These are phyloP conservation scores for Candida odintsovae DNA, from an alignment of 805 yeast species.

Conservation along the genomic window DNA sequence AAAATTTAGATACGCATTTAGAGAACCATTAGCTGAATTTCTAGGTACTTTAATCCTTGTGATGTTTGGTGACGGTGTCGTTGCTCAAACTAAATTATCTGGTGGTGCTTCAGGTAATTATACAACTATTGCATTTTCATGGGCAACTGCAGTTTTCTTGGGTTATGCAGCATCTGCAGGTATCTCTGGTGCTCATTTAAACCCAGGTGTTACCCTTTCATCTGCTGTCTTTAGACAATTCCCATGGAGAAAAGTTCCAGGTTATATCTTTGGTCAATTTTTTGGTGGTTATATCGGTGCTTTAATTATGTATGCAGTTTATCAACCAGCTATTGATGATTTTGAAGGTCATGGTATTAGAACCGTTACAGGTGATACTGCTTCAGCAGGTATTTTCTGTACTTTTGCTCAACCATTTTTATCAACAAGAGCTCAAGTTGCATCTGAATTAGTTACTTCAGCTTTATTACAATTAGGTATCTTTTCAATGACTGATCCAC, in stretches of 20 bases:
- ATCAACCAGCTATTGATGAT: constrained; percentile 33
- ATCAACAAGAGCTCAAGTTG: constrained; percentile 37
- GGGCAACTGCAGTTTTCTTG: constrained; percentile 50
- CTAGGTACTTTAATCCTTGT: constrained; percentile 43
- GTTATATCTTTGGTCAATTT: constrained; percentile 41
- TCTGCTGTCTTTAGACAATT: constrained; percentile 45
- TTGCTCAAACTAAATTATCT: constrained; percentile 38
- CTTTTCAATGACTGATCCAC: constrained; percentile 47
- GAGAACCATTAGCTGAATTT: constrained; percentile 48
- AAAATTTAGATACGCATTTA: constrained; percentile 24
- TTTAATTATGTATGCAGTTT: constrained; percentile 38
- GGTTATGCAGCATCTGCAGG: constrained; percentile 50
- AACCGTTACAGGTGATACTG: constrained; percentile 23
- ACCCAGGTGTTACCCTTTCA: constrained; percentile 46
- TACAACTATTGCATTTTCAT: constrained; percentile 38
- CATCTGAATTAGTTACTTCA: constrained; percentile 41
- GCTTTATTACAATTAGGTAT: constrained; percentile 41
- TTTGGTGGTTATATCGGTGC: constrained; percentile 46
- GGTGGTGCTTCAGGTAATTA: constrained; percentile 33
- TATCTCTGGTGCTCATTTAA: constrained; percentile 52
- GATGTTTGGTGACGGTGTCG: constrained; percentile 42
- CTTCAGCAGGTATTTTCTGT: constrained; percentile 40
- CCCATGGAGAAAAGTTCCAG: constrained; percentile 42
- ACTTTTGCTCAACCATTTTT: constrained; percentile 39
- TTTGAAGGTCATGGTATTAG: constrained; percentile 29